These are phyloP conservation scores for Paratinospora sagittata DNA, from an alignment of 164 flowering plant species.

Conservation along the genomic window DNA sequence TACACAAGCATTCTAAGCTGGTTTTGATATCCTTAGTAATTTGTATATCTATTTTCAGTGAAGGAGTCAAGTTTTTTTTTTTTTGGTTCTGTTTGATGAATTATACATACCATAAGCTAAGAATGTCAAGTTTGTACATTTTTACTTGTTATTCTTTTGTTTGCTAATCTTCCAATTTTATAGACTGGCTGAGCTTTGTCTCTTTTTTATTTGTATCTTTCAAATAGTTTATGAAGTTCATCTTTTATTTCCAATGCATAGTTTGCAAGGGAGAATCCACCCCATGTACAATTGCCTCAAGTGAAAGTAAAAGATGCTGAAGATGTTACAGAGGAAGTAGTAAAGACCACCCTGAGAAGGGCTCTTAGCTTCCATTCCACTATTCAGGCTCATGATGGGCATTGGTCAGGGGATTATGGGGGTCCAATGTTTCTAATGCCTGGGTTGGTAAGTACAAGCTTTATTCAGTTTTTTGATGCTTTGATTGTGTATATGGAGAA, in stretches of 20 bases:
- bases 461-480: neutral
- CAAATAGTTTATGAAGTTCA: too few species aligned
- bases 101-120: neutral
- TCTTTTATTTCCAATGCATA: neutral
- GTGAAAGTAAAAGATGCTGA: conserved; percentile 30
- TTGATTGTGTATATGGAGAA: neutral
- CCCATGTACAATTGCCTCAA: conserved; percentile 11
- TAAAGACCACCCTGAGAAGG: conserved; percentile 32
- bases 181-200: neutral
- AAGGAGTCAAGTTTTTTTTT: too few species aligned
- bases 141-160: neutral
- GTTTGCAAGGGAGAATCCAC: conserved; percentile 31
- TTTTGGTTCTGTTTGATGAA: neutral
- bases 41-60: too few species aligned
- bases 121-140: neutral
- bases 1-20: too few species aligned
- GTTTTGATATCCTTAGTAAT: too few species aligned
- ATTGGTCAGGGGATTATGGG: conserved; percentile 62
- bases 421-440: conserved; percentile 57
- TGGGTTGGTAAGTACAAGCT: conserved; percentile 37
- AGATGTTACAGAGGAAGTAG: conserved; percentile 30
- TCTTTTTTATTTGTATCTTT: neutral
- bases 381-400: conserved; percentile 63
- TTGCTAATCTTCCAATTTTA: neutral
- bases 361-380: conserved; percentile 38